A percentile compares a stretch with the other conserved stretches of the same genome.
Evolutionary conservation across 352 stramenopile species (phyloP).

Genomic region (Phytophthora cajani): DNA sequence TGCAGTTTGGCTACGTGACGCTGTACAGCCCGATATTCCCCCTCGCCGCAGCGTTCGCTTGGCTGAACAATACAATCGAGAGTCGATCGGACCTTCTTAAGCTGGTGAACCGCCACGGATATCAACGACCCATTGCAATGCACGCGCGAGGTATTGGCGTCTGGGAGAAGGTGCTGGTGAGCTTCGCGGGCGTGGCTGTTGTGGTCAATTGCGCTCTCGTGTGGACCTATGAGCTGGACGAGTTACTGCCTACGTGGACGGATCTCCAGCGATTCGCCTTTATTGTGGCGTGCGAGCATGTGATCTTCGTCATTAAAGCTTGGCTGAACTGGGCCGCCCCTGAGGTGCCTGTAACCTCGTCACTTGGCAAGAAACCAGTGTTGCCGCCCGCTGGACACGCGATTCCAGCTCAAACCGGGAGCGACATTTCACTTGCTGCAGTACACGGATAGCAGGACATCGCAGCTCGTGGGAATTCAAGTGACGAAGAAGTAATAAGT

Average conservation of each 20-base stretch:
- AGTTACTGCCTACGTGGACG: conserved; percentile 59
- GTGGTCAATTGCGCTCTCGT: conserved; percentile 95
- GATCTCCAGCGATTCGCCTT: conserved; percentile 71
- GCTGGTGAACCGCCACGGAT: conserved; percentile 85
- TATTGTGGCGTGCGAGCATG: conserved; percentile 66
- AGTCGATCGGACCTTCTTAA: conserved; percentile 94
- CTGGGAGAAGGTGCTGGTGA: conserved; percentile 93
- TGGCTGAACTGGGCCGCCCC: conserved; percentile 62
- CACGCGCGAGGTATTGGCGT: conserved; percentile 93
- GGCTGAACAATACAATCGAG: conserved; percentile 92
- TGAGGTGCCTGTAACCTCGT: conserved; percentile 39
- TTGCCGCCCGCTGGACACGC: conserved; percentile 12
- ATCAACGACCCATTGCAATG: conserved; percentile 86
- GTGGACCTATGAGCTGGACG: conserved; percentile 70
- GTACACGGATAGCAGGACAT: background rate
- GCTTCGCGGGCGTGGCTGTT: conserved; percentile 92
- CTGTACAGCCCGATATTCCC: conserved; percentile 93
- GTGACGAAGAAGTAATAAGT: no score
- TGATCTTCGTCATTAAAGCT: conserved; percentile 65
- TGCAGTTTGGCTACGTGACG: conserved; percentile 93
- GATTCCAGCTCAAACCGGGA: background rate
- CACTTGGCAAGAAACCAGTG: conserved; percentile 26
- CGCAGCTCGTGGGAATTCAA: background rate
- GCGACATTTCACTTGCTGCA: conserved; percentile 6
- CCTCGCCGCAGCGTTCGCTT: conserved; percentile 90